Conservation (phyloP, 331 rosid genomes). For the Saraca asoca region DNA sequence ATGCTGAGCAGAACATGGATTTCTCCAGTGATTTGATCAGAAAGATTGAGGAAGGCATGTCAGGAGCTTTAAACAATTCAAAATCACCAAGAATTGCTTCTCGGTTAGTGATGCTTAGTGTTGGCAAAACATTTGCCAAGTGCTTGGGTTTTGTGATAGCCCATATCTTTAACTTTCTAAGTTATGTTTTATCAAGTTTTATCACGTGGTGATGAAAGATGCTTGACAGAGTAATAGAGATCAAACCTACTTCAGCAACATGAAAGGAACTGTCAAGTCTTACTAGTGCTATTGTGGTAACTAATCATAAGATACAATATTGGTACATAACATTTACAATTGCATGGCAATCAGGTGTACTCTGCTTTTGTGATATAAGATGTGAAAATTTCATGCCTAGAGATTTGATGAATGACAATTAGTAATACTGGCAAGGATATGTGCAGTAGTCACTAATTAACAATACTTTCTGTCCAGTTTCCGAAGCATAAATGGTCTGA, state of each 20-base stretch:
- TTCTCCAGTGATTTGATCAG: conserved; percentile 64
- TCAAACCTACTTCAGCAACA: conserved; percentile 13
- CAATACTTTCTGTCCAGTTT: conserved; percentile 57
- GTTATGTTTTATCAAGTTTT: conserved; percentile 16
- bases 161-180: conserved; percentile 14
- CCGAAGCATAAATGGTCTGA: conserved; percentile 68
- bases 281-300: neutral
- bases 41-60: conserved; percentile 84
- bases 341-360: conserved; percentile 20
- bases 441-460: conserved; percentile 24
- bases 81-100: conserved; percentile 59
- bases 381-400: conserved; percentile 23
- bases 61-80: conserved; percentile 64
- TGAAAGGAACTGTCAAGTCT: neutral
- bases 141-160: conserved; percentile 17
- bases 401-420: conserved; percentile 26
- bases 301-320: neutral
- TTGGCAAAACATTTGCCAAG: conserved; percentile 14
- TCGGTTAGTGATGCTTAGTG: conserved; percentile 57
- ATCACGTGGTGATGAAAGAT: conserved; percentile 12
- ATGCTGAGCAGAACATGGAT: conserved; percentile 78
- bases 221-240: conserved; percentile 9
- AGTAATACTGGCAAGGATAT: conserved; percentile 15
- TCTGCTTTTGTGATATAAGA: conserved; percentile 33
- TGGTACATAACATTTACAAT: neutral